phyloP scores from a whole-genome alignment of 345 rosid species.

The Corymbia maculata region DNA sequence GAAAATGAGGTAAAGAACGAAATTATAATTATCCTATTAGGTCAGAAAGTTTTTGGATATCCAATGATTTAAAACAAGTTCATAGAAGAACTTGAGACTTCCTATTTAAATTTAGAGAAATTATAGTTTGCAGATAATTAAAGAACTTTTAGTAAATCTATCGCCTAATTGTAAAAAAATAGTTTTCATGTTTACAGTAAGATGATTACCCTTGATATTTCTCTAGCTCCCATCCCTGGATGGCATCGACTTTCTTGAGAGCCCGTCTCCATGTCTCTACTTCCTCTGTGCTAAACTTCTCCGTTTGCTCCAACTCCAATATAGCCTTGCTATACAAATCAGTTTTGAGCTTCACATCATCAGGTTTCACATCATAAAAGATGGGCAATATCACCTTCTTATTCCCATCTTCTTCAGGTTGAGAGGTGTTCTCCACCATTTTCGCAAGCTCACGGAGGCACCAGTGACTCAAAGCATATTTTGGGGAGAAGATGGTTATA shows the following conservation, averaged over 20 bases:
- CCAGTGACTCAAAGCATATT: neutral
- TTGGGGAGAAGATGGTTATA: neutral
- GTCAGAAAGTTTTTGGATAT: neutral
- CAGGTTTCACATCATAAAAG: neutral
- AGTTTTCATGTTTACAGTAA: fast-evolving
- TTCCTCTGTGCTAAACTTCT: neutral
- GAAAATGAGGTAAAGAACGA: neutral
- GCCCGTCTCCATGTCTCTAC: neutral
- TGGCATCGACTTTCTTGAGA: neutral
- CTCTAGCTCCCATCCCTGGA: neutral
- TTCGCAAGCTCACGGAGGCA: neutral
- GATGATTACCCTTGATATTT: neutral
- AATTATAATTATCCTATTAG: neutral
- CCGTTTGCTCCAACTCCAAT: neutral
- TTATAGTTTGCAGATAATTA: fast-evolving
- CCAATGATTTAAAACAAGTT: neutral
- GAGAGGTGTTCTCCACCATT: neutral
- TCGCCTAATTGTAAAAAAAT: neutral
- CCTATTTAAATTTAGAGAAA: neutral
- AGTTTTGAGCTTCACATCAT: neutral
- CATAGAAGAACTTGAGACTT: neutral
- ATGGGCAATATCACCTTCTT: neutral
- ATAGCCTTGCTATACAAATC: neutral
- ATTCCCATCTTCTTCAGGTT: neutral
- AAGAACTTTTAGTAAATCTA: neutral